Base-by-base conservation (phyloP, 441 rosid genomes). In the Kokia cookei region DNA sequence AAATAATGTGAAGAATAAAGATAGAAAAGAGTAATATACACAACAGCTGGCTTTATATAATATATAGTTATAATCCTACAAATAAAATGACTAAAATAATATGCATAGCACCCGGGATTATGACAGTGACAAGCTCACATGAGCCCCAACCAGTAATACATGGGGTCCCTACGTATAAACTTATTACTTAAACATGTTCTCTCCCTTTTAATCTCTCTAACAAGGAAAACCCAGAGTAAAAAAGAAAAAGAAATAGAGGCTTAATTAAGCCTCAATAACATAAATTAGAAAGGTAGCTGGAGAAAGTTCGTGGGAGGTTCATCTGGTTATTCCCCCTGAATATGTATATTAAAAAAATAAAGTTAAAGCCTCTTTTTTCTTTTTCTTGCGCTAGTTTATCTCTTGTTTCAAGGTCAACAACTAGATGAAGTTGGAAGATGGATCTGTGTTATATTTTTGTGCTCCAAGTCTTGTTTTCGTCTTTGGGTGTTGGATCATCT, bases 51-150 rank as follows among this genome's bases (percentile, higher is more conserved):
- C 37, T 32, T 29, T 32, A 5, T 32, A 4, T 32, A 29, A 5
- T 32, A 32, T 32, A 32, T 32, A 32, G 3, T 43, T 43, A 8
- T 43, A 43, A 10, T 43, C 37, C 37, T 32, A 32, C 37, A 43
- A 43, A 43, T 43, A 43, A 43, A 59, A 14, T 67, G 43, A 61
- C 37, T 61, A 69, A 77, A 14, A 65, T 48, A 67, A 48, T 53
- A 63, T 60, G 72, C 32, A 72, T 71, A 80, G 64, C 82, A 75
- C 77, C 79, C 69, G 73, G 77, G 80, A 77, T 35, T 78, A 78
- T 73, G 89, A 83, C 73, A 78, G 61, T 60, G 84, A 82, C 86
- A 73, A 77, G 83, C 71, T 82, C 84, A 85, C 88, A 85, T 80
- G 86, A 80, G 53, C 82, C 81, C 77, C 78, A 80, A 74, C 84